These are phyloP conservation scores for Sarocladium oryzae DNA, from an alignment of 2,329 filamentous ascomycete genomes.

Conservation along the genomic window DNA sequence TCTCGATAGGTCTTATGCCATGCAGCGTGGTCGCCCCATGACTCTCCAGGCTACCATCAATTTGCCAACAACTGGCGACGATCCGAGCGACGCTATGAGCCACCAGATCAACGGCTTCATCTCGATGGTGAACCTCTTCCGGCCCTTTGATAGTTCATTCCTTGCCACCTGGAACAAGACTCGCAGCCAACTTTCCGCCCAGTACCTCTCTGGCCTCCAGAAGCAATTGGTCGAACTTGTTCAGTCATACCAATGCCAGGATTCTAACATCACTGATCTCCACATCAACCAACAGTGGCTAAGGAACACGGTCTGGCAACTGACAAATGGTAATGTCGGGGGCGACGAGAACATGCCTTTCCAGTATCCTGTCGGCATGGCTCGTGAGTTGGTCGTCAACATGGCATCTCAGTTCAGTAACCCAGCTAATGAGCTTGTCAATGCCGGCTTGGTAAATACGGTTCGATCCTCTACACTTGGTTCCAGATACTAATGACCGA, in stretches of 20 bases:
- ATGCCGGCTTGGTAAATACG: constrained; percentile 60
- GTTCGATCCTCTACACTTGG: neutral
- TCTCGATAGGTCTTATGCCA: constrained; percentile 67
- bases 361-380: constrained; percentile 45
- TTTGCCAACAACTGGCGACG: constrained; percentile 55
- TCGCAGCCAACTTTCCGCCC: constrained; percentile 46
- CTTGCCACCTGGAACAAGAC: constrained; percentile 62
- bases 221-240: constrained; percentile 54
- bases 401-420: constrained; percentile 68
- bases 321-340: constrained; percentile 43
- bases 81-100: constrained; percentile 48
- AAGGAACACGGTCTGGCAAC: constrained; percentile 57
- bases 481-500: neutral
- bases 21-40: constrained; percentile 63
- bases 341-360: constrained; percentile 50
- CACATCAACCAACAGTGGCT: constrained; percentile 59
- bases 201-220: constrained; percentile 52
- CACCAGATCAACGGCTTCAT: constrained; percentile 51
- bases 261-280: constrained; percentile 49
- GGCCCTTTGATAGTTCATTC: constrained; percentile 59
- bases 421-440: constrained; percentile 67
- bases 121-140: constrained; percentile 56
- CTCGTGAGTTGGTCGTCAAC: constrained; percentile 48
- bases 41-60: constrained; percentile 64
- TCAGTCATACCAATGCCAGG: constrained; percentile 44